Evolutionary conservation across 78 protist genomes (phyloP).

Genomic region (slime mould (Dictyostelium discoideum)): dicty_2.7 NC_007091.3:2713501-2714000

Average conservation of each 20-base stretch:
- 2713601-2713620: not conserved
- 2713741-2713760: not conserved
- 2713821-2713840: too few relatives aligned
- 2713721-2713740: not conserved
- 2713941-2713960: too few relatives aligned
- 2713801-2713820: too few relatives aligned
- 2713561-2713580: not conserved
- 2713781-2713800: not conserved
- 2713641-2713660: not conserved
- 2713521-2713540: not conserved
- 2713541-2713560: not conserved
- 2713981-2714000: too few relatives aligned
- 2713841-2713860: too few relatives aligned
- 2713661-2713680: not conserved
- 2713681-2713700: not conserved
- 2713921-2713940: too few relatives aligned
- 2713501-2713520: not conserved
- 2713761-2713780: not conserved
- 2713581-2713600: not conserved
- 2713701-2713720: not conserved
- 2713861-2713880: too few relatives aligned
- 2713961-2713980: too few relatives aligned
- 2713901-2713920: too few relatives aligned
- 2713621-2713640: not conserved
- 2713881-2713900: too few relatives aligned